phyloP scores from a whole-genome alignment of 1,139 yeast genomes.

The Candida frijolesensis region DNA sequence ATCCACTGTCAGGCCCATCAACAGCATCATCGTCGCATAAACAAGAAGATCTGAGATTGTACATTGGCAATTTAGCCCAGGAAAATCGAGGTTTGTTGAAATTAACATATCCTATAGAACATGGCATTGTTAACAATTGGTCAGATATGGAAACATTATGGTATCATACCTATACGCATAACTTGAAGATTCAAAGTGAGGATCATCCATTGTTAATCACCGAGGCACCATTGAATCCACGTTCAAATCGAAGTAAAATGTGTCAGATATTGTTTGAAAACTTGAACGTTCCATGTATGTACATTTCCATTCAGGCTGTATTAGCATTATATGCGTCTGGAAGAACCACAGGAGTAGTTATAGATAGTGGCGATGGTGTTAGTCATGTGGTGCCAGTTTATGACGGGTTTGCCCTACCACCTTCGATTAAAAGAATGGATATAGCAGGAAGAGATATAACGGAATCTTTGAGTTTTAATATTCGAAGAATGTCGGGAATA shows the following conservation, averaged over 20 bases:
- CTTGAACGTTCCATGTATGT: slow-evolving; percentile 85
- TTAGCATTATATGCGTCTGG: slow-evolving; percentile 87
- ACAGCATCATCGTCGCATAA: slow-evolving; percentile 21
- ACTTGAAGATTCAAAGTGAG: slow-evolving; percentile 53
- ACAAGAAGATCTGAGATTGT: slow-evolving; percentile 38
- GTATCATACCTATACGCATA: slow-evolving; percentile 63
- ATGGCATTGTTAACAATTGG: slow-evolving; percentile 87
- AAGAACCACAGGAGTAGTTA: slow-evolving; percentile 84
- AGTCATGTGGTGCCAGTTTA: slow-evolving; percentile 86
- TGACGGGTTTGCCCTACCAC: slow-evolving; percentile 81
- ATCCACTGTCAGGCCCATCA: slow-evolving; percentile 18
- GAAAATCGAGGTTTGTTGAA: slow-evolving; percentile 72
- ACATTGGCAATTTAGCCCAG: slow-evolving; percentile 77
- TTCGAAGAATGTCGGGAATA: slow-evolving; percentile 66
- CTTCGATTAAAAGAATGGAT: slow-evolving; percentile 74
- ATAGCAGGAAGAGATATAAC: slow-evolving; percentile 89
- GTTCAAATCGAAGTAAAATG: slow-evolving; percentile 66
- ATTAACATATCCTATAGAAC: slow-evolving; percentile 72
- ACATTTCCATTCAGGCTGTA: slow-evolving; percentile 81
- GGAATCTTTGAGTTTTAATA: slow-evolving; percentile 64
- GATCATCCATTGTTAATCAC: slow-evolving; percentile 72
- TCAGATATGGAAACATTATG: slow-evolving; percentile 80
- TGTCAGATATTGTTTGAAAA: slow-evolving; percentile 82
- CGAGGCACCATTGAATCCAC: slow-evolving; percentile 87
- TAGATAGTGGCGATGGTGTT: slow-evolving; percentile 93